phyloP scores from a whole-genome alignment of 306 rosid species.

The Morella rubra region DNA sequence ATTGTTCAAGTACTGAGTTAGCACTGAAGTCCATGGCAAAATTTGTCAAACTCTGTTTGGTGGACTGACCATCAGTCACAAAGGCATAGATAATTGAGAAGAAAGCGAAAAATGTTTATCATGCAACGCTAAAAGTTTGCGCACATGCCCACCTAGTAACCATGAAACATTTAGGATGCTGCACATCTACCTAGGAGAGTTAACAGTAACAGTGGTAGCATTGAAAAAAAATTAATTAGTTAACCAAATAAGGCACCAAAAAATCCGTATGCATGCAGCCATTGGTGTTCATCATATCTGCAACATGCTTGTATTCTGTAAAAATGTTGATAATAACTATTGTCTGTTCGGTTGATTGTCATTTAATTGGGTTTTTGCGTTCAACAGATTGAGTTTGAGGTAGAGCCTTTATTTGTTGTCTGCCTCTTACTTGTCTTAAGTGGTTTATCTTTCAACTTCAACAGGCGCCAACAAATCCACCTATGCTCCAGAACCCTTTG shows the following conservation, averaged over 20 bases:
- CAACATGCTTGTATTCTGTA: background rate
- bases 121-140: background rate
- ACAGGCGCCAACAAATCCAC: constrained; percentile 67
- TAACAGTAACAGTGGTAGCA: background rate
- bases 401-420: constrained; percentile 5
- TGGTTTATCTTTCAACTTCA: constrained; percentile 25
- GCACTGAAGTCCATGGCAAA: background rate
- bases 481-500: constrained; percentile 92
- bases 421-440: constrained; percentile 19
- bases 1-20: background rate
- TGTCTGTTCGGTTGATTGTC: background rate
- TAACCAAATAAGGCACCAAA: background rate
- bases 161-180: background rate
- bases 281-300: background rate
- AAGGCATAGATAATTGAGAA: background rate
- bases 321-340: background rate
- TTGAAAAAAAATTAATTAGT: background rate
- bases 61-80: background rate
- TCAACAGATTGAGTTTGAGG: background rate
- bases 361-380: background rate
- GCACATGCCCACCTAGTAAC: background rate
- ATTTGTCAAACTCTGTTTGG: background rate
- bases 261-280: background rate
- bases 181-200: background rate
- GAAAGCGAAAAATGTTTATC: background rate